These are phyloP conservation scores for Beta lomatogona DNA, from an alignment of 179 eudicot genomes.

Conservation along the genomic window DNA sequence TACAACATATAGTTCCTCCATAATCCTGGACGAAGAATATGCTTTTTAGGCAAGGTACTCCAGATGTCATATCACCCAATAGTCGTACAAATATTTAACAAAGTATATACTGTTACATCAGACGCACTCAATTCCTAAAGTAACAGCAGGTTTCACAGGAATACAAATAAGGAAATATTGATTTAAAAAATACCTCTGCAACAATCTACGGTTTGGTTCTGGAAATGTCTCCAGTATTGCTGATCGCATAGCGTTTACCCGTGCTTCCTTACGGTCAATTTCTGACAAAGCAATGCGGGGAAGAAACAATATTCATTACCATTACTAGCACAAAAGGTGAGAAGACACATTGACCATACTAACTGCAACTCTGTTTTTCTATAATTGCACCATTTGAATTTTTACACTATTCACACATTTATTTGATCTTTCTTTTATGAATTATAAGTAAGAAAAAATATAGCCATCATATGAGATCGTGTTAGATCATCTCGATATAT, in stretches of 20 bases:
- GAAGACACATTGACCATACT: not conserved
- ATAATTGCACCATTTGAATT: too few relatives aligned
- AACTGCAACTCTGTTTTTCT: too few relatives aligned
- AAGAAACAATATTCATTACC: conserved; percentile 15
- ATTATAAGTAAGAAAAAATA: too few relatives aligned
- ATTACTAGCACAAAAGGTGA: conserved; percentile 6
- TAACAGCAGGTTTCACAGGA: not conserved
- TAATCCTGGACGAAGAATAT: not conserved
- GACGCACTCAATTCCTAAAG: not conserved
- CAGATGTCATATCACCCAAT: not conserved
- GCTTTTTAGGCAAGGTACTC: not conserved
- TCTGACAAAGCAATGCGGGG: conserved; percentile 40
- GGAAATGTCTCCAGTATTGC: conserved; percentile 93
- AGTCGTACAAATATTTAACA: conserved; percentile 4
- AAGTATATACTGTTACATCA: not conserved
- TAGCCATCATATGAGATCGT: too few relatives aligned
- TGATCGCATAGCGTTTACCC: conserved; percentile 75
- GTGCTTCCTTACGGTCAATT: conserved; percentile 82
- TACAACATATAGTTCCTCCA: not conserved
- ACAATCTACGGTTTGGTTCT: conserved; percentile 88
- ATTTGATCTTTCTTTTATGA: too few relatives aligned
- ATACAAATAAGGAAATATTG: conserved; percentile 2
- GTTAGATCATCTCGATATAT: too few relatives aligned
- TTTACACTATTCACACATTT: too few relatives aligned
- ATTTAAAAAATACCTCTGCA: conserved; percentile 67